phyloP scores from a whole-genome alignment of 1,284 basidiomycete species.

The Trametes hirsuta region DNA sequence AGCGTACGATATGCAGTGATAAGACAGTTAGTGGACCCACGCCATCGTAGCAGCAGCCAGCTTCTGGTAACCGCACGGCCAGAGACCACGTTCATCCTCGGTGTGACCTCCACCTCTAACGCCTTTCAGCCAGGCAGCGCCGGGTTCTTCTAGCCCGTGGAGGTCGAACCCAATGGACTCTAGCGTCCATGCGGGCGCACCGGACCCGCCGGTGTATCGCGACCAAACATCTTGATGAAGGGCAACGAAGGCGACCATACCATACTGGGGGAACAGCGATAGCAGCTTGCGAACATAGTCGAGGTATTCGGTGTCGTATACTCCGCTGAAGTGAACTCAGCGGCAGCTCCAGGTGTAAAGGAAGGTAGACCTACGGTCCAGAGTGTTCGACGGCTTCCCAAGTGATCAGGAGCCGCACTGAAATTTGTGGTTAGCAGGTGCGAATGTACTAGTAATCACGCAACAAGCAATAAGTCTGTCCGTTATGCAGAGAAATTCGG shows the following conservation, averaged over 20 bases:
- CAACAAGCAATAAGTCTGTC: not conserved
- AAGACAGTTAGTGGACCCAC: slow-evolving; percentile 47
- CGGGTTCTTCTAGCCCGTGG: slow-evolving; percentile 73
- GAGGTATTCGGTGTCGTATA: slow-evolving; percentile 86
- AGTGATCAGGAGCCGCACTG: slow-evolving; percentile 88
- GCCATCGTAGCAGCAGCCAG: slow-evolving; percentile 87
- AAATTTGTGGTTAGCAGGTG: not conserved
- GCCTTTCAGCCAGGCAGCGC: slow-evolving; percentile 84
- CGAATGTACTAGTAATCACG: no score
- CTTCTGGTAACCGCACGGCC: slow-evolving; percentile 93
- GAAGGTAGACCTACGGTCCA: slow-evolving; percentile 68
- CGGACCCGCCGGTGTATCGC: slow-evolving; percentile 90
- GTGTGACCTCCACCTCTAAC: slow-evolving; percentile 73
- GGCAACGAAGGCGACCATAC: slow-evolving; percentile 81
- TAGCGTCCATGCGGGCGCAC: slow-evolving; percentile 92
- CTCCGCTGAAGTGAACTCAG: slow-evolving; percentile 52
- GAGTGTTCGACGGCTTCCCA: slow-evolving; percentile 97
- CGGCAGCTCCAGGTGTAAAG: no score
- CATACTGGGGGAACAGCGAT: slow-evolving; percentile 78
- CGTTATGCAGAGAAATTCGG: no score
- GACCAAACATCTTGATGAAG: slow-evolving; percentile 97
- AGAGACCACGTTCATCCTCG: slow-evolving; percentile 78
- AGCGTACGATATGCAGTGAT: not conserved
- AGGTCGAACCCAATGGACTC: slow-evolving; percentile 82
- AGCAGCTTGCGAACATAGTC: slow-evolving; percentile 78